These are phyloP conservation scores for Nannizzia gypsea DNA, from an alignment of 2,329 filamentous ascomycete genomes.

Conservation along the genomic window DNA sequence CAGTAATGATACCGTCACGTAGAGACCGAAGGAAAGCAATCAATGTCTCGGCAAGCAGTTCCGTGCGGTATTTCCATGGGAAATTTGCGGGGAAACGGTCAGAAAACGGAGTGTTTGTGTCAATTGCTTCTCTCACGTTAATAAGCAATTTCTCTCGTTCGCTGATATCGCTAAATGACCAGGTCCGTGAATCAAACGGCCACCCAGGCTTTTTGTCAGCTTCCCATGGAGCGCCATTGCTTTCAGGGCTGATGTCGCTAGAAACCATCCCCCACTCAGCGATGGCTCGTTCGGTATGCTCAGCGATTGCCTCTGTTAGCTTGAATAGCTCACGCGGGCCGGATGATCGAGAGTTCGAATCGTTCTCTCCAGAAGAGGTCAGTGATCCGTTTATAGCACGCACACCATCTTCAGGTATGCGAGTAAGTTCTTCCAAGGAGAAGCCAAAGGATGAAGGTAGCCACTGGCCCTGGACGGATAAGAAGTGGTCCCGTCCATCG, in stretches of 20 bases:
- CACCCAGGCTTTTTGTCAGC: constrained; percentile 39
- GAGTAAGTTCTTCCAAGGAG: constrained; percentile 77
- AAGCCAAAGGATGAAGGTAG: constrained; percentile 69
- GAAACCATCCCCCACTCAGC: constrained; percentile 53
- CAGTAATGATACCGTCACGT: constrained; percentile 65
- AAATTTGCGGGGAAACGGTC: constrained; percentile 52
- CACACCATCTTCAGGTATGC: constrained; percentile 65
- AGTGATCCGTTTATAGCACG: constrained; percentile 46
- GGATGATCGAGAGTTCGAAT: constrained; percentile 48
- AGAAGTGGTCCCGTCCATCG: constrained; percentile 80
- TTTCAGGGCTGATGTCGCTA: constrained; percentile 19
- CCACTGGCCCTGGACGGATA: constrained; percentile 70
- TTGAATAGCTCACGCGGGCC: constrained; percentile 82
- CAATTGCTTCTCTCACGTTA: constrained; percentile 53
- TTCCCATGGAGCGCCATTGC: constrained; percentile 42
- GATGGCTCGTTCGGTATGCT: constrained; percentile 45
- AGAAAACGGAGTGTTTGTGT: constrained; percentile 53
- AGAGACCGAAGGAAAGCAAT: constrained; percentile 63
- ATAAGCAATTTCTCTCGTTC: constrained; percentile 36
- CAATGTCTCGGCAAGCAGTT: constrained; percentile 60
- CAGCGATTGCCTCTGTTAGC: constrained; percentile 68
- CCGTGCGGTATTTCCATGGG: constrained; percentile 55
- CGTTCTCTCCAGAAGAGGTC: constrained; percentile 20
- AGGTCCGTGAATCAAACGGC: constrained; percentile 47
- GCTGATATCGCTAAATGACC: constrained; percentile 32